Evolutionary conservation across 768 basidiomycete genomes (phyloP).

Genomic region (Serendipita vermifera): DNA sequence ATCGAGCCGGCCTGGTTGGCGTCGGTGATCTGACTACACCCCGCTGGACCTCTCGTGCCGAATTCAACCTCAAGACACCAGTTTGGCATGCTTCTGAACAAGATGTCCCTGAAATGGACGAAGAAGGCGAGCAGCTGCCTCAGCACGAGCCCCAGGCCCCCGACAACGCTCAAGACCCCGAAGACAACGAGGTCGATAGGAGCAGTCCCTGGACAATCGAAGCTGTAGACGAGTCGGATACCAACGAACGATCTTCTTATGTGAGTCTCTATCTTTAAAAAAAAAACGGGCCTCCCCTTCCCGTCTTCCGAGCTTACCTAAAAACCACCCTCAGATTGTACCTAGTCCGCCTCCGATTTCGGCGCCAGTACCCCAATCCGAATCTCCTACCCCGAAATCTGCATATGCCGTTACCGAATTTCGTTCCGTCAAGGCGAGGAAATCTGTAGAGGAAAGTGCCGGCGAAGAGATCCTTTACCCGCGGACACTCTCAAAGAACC

Average conservation of each 20-base stretch:
- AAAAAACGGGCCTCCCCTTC: neutral
- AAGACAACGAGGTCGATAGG: slow-evolving; percentile 39
- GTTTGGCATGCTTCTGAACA: slow-evolving; percentile 7
- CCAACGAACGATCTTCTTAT: slow-evolving; percentile 48
- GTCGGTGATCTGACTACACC: slow-evolving; percentile 97
- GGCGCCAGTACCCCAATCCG: slow-evolving; percentile 33
- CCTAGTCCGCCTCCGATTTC: slow-evolving; percentile 23
- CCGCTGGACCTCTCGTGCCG: slow-evolving; percentile 59
- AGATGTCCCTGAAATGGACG: slow-evolving; percentile 21
- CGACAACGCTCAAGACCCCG: slow-evolving; percentile 22
- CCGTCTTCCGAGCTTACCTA: neutral
- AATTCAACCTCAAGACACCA: slow-evolving; percentile 14
- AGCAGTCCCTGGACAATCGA: slow-evolving; percentile 87
- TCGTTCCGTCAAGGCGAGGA: slow-evolving; percentile 21
- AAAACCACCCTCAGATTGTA: neutral
- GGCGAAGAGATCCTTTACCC: slow-evolving; percentile 86
- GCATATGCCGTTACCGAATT: neutral
- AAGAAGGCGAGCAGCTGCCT: slow-evolving; percentile 27
- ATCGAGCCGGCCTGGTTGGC: slow-evolving; percentile 78
- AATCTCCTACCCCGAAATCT: neutral
- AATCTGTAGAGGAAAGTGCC: slow-evolving; percentile 67
- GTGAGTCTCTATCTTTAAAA: neutral
- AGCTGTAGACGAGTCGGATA: slow-evolving; percentile 60
- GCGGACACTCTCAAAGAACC: slow-evolving; percentile 33
- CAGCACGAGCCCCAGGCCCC: slow-evolving; percentile 13